Evolutionary conservation across 2,329 filamentous ascomycete genomes (phyloP).

Genomic region (Trichoderma sp.): DNA sequence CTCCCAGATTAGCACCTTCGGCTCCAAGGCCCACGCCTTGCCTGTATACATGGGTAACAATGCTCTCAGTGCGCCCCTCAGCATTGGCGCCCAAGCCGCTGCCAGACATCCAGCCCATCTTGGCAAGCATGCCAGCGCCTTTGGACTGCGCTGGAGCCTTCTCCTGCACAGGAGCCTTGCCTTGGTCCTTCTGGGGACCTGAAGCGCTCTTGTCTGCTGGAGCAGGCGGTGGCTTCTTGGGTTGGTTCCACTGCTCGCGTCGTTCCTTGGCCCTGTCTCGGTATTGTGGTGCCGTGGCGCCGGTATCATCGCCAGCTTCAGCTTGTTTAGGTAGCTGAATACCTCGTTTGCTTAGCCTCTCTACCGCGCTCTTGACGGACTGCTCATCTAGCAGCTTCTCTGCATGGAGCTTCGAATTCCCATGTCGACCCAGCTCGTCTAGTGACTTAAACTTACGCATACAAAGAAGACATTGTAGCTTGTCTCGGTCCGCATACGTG

Average conservation of each 20-base stretch:
- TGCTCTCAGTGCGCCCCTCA: constrained; percentile 63
- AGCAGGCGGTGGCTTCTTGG: constrained; percentile 51
- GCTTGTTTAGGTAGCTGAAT: constrained; percentile 37
- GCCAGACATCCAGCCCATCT: constrained; percentile 71
- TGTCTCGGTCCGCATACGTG: constrained; percentile 58
- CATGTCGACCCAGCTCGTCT: constrained; percentile 46
- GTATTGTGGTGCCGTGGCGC: constrained; percentile 44
- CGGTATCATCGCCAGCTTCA: constrained; percentile 18
- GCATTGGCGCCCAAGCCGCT: constrained; percentile 65
- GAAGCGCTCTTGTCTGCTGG: constrained; percentile 40
- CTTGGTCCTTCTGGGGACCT: constrained; percentile 24
- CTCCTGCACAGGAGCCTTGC: constrained; percentile 25
- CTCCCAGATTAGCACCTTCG: constrained; percentile 67
- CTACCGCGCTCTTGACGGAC: constrained; percentile 52
- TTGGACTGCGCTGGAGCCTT: constrained; percentile 49
- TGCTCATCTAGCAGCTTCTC: constrained; percentile 42
- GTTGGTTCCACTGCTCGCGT: constrained; percentile 62
- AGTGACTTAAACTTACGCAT: constrained; percentile 49
- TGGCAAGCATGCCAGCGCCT: constrained; percentile 67
- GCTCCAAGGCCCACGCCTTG: constrained; percentile 71
- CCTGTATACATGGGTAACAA: constrained; percentile 65
- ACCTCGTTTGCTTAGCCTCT: constrained; percentile 43
- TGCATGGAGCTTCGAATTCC: constrained; percentile 45
- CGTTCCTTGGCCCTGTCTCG: constrained; percentile 70
- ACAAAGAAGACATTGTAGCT: constrained; percentile 47